A percentile compares a stretch with the other conserved stretches of the same genome.
Evolutionary conservation across 2,329 filamentous ascomycete genomes (phyloP).

Genomic region (Scleromitrula shiraiana): DNA sequence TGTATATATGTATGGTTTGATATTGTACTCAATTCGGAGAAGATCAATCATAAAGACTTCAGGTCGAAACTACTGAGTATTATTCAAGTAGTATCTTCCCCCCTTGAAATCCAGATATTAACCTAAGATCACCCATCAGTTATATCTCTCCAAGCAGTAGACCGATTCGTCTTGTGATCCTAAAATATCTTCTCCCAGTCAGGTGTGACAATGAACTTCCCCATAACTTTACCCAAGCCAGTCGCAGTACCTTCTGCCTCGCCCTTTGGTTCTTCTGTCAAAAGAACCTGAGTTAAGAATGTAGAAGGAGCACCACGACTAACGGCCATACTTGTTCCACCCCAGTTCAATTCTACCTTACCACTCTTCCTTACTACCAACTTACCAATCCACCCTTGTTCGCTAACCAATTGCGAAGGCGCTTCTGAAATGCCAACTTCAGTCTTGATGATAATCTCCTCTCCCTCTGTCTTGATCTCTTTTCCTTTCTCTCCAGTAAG

Average conservation of each 20-base stretch:
- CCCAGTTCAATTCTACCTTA: conserved; percentile 55
- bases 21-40: no score
- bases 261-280: conserved; percentile 34
- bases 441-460: conserved; percentile 14
- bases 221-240: conserved; percentile 56
- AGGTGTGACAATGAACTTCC: conserved; percentile 52
- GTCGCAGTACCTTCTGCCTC: conserved; percentile 41
- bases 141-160: no score
- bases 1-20: no score
- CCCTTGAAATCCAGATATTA: no score
- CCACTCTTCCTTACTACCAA: conserved; percentile 54
- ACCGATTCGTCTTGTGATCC: conserved; percentile 20
- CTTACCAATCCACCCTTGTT: conserved; percentile 52
- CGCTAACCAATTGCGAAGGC: conserved; percentile 24
- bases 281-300: conserved; percentile 51
- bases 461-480: conserved; percentile 16
- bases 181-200: conserved; percentile 45
- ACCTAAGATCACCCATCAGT: no score
- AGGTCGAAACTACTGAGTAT: no score
- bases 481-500: conserved; percentile 19
- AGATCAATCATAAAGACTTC: no score
- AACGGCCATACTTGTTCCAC: conserved; percentile 47
- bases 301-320: conserved; percentile 43
- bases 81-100: no score
- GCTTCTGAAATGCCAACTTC: background rate